A percentile compares a stretch with the other conserved stretches of the same genome.
Evolutionary conservation across 768 basidiomycete species (phyloP).

Genomic region (Xanthoconium stramineum): DNA sequence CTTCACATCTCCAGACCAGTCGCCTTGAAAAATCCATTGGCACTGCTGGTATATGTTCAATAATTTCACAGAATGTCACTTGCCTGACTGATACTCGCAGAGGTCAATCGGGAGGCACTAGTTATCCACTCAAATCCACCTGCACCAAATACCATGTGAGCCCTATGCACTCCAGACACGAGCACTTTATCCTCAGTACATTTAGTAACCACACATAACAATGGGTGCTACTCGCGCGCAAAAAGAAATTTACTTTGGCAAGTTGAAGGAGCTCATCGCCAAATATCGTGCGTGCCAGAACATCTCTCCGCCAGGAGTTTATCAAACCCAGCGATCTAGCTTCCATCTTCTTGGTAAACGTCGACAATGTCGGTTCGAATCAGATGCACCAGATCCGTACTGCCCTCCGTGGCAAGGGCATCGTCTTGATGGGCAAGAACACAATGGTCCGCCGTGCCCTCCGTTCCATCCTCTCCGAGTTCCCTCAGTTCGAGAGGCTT

Average conservation of each 20-base stretch:
- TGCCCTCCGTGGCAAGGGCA: conserved; percentile 92
- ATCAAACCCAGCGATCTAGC: conserved; percentile 45
- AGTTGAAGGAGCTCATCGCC: conserved; percentile 89
- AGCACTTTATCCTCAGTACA: background rate
- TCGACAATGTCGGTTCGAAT: conserved; percentile 99
- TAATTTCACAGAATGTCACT: background rate
- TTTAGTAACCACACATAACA: conserved; percentile 34
- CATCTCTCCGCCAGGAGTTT: background rate
- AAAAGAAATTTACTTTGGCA: conserved; percentile 88
- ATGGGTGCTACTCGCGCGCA: conserved; percentile 93
- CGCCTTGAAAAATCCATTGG: conserved; percentile 97
- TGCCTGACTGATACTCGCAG: conserved; percentile 34
- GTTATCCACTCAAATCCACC: conserved; percentile 24
- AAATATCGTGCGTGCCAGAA: conserved; percentile 71
- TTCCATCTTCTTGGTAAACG: conserved; percentile 98
- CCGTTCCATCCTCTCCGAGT: conserved; percentile 83
- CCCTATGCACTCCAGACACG: background rate
- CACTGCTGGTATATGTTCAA: conserved; percentile 58
- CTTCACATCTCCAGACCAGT: conserved; percentile 28
- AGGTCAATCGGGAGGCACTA: conserved; percentile 95
- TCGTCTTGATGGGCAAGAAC: conserved; percentile 99
- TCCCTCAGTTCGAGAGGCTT: conserved; percentile 93
- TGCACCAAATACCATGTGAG: conserved; percentile 29
- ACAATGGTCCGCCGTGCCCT: conserved; percentile 99
- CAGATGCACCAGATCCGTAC: conserved; percentile 99